These are phyloP conservation scores for Ambrosia trifida DNA, from an alignment of 129 eudicot genomes.

Conservation along the genomic window DNA sequence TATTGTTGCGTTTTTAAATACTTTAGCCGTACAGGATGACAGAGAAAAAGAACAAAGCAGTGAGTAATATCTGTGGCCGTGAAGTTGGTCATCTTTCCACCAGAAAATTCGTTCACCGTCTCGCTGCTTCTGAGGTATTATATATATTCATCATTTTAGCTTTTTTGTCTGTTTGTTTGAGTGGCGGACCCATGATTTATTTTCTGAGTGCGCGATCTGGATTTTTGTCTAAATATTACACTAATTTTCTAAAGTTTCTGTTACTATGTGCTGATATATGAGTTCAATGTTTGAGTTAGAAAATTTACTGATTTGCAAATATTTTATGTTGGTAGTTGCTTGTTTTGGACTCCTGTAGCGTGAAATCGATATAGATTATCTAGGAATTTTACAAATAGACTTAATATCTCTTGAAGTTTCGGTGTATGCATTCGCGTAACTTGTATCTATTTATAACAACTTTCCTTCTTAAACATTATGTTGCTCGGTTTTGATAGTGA, in stretches of 20 bases:
- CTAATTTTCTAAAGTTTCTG: neutral
- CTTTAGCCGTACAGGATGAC: slow-evolving; percentile 18
- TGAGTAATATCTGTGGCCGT: slow-evolving; percentile 75
- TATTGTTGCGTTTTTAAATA: slow-evolving; percentile 15
- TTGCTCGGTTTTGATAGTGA: neutral
- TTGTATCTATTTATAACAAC: slow-evolving; percentile 13
- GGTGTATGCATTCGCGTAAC: neutral
- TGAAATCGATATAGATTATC: neutral
- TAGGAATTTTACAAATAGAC: neutral
- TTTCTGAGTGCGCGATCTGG: no score
- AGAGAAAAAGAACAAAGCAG: slow-evolving; percentile 45
- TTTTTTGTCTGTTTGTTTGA: neutral
- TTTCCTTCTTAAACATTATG: slow-evolving; percentile 17
- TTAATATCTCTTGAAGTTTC: slow-evolving; percentile 7
- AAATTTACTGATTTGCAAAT: slow-evolving; percentile 9
- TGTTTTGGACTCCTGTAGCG: neutral
- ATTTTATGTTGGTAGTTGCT: neutral
- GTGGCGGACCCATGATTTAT: no score
- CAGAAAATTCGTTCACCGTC: slow-evolving; percentile 66
- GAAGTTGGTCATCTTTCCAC: slow-evolving; percentile 74
- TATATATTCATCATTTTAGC: neutral
- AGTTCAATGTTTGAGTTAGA: neutral
- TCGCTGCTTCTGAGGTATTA: slow-evolving; percentile 72
- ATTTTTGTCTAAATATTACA: no score
- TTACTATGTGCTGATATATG: neutral